These are phyloP conservation scores for Geotrichum europaeum DNA, from an alignment of 1,139 yeast genomes.

Conservation along the genomic window DNA sequence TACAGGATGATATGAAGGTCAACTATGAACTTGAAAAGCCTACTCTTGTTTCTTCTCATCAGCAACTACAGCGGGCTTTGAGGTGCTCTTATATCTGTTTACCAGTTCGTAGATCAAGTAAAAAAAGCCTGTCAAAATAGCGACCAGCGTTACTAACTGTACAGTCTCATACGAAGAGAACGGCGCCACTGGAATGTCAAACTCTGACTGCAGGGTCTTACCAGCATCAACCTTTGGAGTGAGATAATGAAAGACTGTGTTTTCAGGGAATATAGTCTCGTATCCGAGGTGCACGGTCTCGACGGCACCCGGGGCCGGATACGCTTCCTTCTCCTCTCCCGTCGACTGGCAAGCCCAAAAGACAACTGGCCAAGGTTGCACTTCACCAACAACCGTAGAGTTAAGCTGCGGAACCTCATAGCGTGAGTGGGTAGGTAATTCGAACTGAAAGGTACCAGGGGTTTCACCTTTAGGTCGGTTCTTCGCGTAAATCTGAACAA, in stretches of 20 bases:
- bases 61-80: not conserved
- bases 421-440: conserved; percentile 45
- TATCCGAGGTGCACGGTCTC: conserved; percentile 39
- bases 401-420: conserved; percentile 39
- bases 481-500: conserved; percentile 35
- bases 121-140: conserved; percentile 32
- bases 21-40: not conserved
- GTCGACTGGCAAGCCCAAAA: conserved; percentile 46
- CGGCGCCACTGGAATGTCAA: conserved; percentile 39
- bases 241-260: conserved; percentile 40
- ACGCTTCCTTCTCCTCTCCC: conserved; percentile 18
- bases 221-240: conserved; percentile 20
- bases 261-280: conserved; percentile 42
- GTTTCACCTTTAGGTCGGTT: conserved; percentile 16
- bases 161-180: conserved; percentile 27
- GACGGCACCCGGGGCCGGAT: conserved; percentile 32
- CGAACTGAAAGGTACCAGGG: conserved; percentile 28
- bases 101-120: conserved; percentile 32
- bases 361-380: conserved; percentile 38
- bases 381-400: conserved; percentile 22
- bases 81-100: not conserved
- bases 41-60: not conserved
- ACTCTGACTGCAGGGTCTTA: conserved; percentile 19
- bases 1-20: not conserved
- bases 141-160: conserved; percentile 32